phyloP scores from a whole-genome alignment of 2,329 filamentous ascomycete species.

The Cladosporium sp. region DNA sequence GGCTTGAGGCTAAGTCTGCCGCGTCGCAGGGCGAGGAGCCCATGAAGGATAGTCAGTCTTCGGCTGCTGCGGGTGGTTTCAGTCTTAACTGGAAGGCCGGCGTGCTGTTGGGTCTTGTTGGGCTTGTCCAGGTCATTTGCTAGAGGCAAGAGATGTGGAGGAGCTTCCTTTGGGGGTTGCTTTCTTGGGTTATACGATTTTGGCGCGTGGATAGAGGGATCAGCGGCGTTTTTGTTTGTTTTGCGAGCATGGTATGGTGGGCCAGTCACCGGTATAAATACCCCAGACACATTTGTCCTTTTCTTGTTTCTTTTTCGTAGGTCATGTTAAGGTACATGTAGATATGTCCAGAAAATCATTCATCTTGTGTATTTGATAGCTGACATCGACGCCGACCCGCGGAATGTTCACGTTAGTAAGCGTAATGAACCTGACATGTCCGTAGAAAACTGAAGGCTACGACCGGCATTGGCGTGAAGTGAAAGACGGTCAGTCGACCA shows the following conservation, averaged over 20 bases:
- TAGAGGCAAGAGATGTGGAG: background rate
- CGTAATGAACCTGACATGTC: no score
- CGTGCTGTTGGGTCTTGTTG: conserved; percentile 7
- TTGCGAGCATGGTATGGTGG: conserved; percentile 1
- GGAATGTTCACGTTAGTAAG: no score
- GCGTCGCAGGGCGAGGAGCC: background rate
- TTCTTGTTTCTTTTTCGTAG: no score
- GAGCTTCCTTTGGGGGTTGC: background rate
- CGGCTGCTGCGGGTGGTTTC: background rate
- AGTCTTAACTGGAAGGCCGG: conserved; percentile 7
- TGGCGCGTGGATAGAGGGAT: no score
- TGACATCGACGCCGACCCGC: no score
- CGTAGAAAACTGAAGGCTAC: no score
- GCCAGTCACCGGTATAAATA: conserved; percentile 10
- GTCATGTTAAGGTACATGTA: no score
- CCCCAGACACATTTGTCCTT: background rate
- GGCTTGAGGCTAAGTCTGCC: background rate
- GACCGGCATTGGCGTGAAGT: no score
- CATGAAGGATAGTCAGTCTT: background rate
- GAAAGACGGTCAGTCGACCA: no score
- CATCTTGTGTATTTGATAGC: no score
- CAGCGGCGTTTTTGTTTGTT: background rate
- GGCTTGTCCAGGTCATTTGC: conserved; percentile 2
- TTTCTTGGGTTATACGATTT: no score
- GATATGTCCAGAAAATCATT: no score